Conservation (phyloP, 2,329 filamentous ascomycete genomes). For the Botryotinia convoluta region DNA sequence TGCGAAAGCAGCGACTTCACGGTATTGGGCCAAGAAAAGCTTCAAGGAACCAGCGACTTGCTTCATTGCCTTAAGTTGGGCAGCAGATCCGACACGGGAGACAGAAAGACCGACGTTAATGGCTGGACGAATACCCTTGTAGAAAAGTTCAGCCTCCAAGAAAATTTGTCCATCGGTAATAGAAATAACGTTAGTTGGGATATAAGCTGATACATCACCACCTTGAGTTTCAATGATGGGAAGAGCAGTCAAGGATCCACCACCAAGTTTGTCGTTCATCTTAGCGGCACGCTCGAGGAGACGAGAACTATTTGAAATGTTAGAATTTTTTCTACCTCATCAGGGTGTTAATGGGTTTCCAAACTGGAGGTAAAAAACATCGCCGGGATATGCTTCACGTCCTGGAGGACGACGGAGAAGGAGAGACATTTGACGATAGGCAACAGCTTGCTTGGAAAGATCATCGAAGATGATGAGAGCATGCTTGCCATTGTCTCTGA, state of each 20-base stretch:
- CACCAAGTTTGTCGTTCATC: constrained; percentile 93
- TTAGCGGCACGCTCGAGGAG: constrained; percentile 99
- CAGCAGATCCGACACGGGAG: constrained; percentile 98
- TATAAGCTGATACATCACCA: constrained; percentile 99
- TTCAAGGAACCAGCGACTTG: constrained; percentile 99
- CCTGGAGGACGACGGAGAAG: constrained; percentile 95
- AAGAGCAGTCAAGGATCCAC: constrained; percentile 94
- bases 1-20: constrained; percentile 98
- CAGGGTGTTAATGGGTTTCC: too few relatives aligned
- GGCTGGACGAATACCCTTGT: constrained; percentile 99
- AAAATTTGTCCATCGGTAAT: constrained; percentile 99
- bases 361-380: constrained; percentile 86
- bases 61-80: constrained; percentile 99
- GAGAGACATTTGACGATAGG: constrained; percentile 98
- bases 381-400: constrained; percentile 99
- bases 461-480: constrained; percentile 91
- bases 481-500: constrained; percentile 84
- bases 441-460: constrained; percentile 95
- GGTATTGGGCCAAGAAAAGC: constrained; percentile 99
- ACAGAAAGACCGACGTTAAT: constrained; percentile 99
- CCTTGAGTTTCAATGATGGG: constrained; percentile 99
- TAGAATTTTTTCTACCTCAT: background rate
- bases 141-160: constrained; percentile 98
- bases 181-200: constrained; percentile 99
- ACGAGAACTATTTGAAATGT: constrained; percentile 62